Percentiles rank a stretch among this genome's conserved stretches.
Conservation (phyloP, 2,329 filamentous ascomycete species). For the Colletotrichum sp. region DNA sequence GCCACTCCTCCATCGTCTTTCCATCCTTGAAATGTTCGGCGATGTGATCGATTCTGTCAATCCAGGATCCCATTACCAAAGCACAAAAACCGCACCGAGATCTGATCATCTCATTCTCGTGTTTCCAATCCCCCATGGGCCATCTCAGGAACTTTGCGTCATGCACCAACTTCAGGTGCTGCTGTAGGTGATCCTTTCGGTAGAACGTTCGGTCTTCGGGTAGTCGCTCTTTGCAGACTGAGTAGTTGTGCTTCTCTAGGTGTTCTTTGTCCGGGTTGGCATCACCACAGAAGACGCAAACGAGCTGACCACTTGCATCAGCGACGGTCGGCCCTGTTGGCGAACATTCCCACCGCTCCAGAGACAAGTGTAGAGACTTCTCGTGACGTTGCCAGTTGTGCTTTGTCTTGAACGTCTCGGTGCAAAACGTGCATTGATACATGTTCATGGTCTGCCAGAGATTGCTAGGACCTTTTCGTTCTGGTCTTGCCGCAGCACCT, state of each 20-base stretch:
- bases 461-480: not conserved
- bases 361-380: slow-evolving; percentile 45
- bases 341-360: slow-evolving; percentile 51
- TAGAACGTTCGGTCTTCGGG: slow-evolving; percentile 47
- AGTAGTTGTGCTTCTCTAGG: slow-evolving; percentile 40
- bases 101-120: slow-evolving; percentile 6
- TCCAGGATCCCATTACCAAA: slow-evolving; percentile 36
- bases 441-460: not conserved
- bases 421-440: slow-evolving; percentile 52
- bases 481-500: not conserved
- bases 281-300: slow-evolving; percentile 43
- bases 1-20: slow-evolving; percentile 43
- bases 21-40: slow-evolving; percentile 44
- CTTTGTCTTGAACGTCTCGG: slow-evolving; percentile 48
- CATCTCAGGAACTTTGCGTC: slow-evolving; percentile 4
- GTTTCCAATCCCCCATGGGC: slow-evolving; percentile 16
- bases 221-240: slow-evolving; percentile 53
- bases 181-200: slow-evolving; percentile 48
- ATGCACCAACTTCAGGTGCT: slow-evolving; percentile 35
- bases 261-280: slow-evolving; percentile 35
- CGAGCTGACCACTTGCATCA: slow-evolving; percentile 37
- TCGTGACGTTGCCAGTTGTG: slow-evolving; percentile 57
- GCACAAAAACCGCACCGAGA: slow-evolving; percentile 43
- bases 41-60: slow-evolving; percentile 37
- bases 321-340: slow-evolving; percentile 23